phyloP scores from a whole-genome alignment of 805 yeast genomes.

The Candida sonorensis region DNA sequence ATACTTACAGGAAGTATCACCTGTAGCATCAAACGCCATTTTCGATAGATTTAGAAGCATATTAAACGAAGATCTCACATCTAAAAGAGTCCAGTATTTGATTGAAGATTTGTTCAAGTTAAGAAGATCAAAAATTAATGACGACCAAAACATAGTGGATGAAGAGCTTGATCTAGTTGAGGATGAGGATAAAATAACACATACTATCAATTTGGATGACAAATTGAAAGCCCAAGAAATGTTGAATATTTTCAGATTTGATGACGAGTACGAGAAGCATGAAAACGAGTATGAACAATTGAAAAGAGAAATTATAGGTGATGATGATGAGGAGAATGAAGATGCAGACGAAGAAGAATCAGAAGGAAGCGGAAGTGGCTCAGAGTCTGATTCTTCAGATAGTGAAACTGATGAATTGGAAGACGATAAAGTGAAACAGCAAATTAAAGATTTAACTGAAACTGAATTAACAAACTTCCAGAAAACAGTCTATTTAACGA shows the following conservation, averaged over 20 bases:
- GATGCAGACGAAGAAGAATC: conserved; percentile 21
- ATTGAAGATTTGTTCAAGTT: conserved; percentile 46
- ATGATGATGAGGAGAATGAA: conserved; percentile 15
- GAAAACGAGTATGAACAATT: conserved; percentile 43
- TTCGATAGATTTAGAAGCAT: conserved; percentile 55
- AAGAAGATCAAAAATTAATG: conserved; percentile 39
- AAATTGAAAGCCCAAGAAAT: conserved; percentile 37
- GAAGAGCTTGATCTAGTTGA: conserved; percentile 54
- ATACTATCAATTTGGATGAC: conserved; percentile 49
- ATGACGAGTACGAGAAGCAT: conserved; percentile 40
- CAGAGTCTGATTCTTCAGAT: too few species aligned
- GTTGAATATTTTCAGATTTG: conserved; percentile 44
- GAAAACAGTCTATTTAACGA: conserved; percentile 69
- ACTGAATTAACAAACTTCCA: conserved; percentile 57
- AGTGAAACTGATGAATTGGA: conserved; percentile 18
- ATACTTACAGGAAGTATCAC: conserved; percentile 34
- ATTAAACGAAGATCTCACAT: conserved; percentile 47
- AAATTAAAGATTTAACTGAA: conserved; percentile 64
- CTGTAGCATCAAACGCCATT: conserved; percentile 28
- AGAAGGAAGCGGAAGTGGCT: conserved; percentile 6
- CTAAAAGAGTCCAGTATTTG: conserved; percentile 34
- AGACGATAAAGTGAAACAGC: conserved; percentile 16
- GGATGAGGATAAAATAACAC: conserved; percentile 54
- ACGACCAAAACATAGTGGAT: conserved; percentile 31
- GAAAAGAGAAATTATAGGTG: conserved; percentile 40